Conservation (phyloP, 306 rosid genomes). For the Prunus salicina region DNA sequence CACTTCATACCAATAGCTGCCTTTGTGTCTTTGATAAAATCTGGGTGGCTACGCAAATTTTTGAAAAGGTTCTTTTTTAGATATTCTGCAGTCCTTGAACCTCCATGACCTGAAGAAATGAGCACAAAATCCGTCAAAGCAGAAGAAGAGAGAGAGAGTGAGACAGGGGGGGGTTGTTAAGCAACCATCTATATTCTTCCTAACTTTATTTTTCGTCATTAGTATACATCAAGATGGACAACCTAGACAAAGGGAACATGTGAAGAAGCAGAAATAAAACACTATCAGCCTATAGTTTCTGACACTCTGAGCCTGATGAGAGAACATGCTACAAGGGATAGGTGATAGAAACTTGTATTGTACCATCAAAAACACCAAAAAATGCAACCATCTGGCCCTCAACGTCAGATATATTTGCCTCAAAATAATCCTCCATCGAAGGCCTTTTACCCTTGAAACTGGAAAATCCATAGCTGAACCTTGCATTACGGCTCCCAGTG, state of each 20-base stretch:
- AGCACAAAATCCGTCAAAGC: slow-evolving; percentile 3
- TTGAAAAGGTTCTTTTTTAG: slow-evolving; percentile 72
- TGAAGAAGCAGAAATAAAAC: slow-evolving; percentile 8
- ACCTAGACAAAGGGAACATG: background rate
- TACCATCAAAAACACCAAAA: slow-evolving; percentile 96
- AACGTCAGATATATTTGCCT: slow-evolving; percentile 67
- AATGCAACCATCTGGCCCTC: slow-evolving; percentile 87
- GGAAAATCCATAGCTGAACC: slow-evolving; percentile 85
- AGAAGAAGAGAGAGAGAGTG: background rate
- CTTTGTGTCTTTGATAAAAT: slow-evolving; percentile 71
- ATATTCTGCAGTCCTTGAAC: slow-evolving; percentile 83
- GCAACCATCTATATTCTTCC: slow-evolving; percentile 5
- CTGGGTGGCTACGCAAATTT: slow-evolving; percentile 75
- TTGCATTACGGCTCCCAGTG: slow-evolving; percentile 57
- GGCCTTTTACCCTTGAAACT: slow-evolving; percentile 90
- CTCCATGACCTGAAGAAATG: slow-evolving; percentile 70
- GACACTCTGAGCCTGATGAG: background rate
- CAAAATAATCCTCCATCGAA: slow-evolving; percentile 93
- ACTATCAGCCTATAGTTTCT: background rate
- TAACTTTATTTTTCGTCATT: background rate
- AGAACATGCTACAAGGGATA: slow-evolving; percentile 7
- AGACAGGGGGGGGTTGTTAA: background rate
- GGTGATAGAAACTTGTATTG: slow-evolving; percentile 12
- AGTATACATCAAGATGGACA: background rate
- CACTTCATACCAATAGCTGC: slow-evolving; percentile 64